Evolutionary conservation across 495 filamentous ascomycete genomes (phyloP).

Genomic region (Podospora bellae-mahoneyi): DNA sequence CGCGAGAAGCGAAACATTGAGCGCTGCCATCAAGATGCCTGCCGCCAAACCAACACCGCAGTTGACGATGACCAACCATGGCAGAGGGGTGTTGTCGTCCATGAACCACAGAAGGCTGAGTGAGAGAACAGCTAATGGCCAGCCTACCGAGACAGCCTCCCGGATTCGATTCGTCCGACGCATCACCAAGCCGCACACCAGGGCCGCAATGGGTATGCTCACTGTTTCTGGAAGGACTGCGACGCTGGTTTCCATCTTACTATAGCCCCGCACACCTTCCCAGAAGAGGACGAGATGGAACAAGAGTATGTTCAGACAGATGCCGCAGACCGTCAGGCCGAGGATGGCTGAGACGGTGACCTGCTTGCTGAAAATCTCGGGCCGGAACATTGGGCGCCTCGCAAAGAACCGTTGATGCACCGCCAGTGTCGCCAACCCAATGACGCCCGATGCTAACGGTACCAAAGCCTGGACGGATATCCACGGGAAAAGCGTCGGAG

Average conservation of each 20-base stretch:
- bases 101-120: conserved; percentile 53
- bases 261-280: conserved; percentile 57
- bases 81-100: conserved; percentile 42
- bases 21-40: conserved; percentile 51
- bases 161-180: conserved; percentile 44
- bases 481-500: conserved; percentile 56
- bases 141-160: conserved; percentile 56
- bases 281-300: conserved; percentile 71
- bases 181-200: conserved; percentile 51
- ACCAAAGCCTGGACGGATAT: conserved; percentile 52
- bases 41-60: conserved; percentile 52
- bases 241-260: conserved; percentile 58
- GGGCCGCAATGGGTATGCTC: conserved; percentile 43
- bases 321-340: conserved; percentile 50
- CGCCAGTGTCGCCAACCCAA: conserved; percentile 44
- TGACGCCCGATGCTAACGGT: conserved; percentile 52
- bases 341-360: conserved; percentile 40
- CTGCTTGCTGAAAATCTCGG: conserved; percentile 41
- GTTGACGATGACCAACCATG: conserved; percentile 52
- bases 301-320: conserved; percentile 42
- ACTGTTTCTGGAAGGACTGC: conserved; percentile 56
- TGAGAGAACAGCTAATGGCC: conserved; percentile 46
- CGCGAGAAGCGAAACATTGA: conserved; percentile 50
- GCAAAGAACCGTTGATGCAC: conserved; percentile 52
- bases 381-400: conserved; percentile 46